phyloP scores from a whole-genome alignment of 192 early-diverging fungal species.

The Dissophora ornata region DNA sequence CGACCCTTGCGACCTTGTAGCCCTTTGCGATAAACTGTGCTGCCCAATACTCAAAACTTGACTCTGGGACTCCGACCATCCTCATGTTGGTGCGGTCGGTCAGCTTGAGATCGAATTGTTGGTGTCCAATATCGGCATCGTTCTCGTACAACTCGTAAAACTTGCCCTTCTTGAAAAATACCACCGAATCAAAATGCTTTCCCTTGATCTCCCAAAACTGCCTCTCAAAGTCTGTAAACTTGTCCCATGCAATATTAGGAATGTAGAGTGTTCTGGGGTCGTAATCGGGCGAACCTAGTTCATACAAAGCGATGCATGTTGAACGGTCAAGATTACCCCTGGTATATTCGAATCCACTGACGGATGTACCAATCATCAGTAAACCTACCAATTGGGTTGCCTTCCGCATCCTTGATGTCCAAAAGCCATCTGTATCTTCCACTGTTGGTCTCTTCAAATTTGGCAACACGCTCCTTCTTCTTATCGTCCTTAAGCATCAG shows the following conservation, averaged over 20 bases:
- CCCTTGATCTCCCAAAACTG: slow-evolving; percentile 99
- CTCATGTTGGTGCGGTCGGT: slow-evolving; percentile 98
- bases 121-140: slow-evolving; percentile 96
- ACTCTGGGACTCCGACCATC: slow-evolving; percentile 98
- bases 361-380: background rate
- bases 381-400: slow-evolving; percentile 64
- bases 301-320: too few species aligned
- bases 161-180: slow-evolving; percentile 99
- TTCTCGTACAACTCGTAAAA: slow-evolving; percentile 99
- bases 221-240: slow-evolving; percentile 94
- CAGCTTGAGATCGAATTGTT: slow-evolving; percentile 95
- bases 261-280: slow-evolving; percentile 92
- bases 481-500: slow-evolving; percentile 48
- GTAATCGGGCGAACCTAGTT: slow-evolving; percentile 77
- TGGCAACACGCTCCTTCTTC: slow-evolving; percentile 64
- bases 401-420: slow-evolving; percentile 83
- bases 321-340: too few species aligned
- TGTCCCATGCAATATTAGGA: slow-evolving; percentile 80
- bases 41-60: slow-evolving; percentile 94
- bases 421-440: slow-evolving; percentile 89
- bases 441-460: slow-evolving; percentile 89
- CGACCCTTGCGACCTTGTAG: slow-evolving; percentile 93
- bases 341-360: too few species aligned
- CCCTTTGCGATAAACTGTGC: slow-evolving; percentile 96
- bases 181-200: slow-evolving; percentile 88